Conservation (phyloP, 768 basidiomycete genomes). For the Dictyophora rubrovolvata region DNA sequence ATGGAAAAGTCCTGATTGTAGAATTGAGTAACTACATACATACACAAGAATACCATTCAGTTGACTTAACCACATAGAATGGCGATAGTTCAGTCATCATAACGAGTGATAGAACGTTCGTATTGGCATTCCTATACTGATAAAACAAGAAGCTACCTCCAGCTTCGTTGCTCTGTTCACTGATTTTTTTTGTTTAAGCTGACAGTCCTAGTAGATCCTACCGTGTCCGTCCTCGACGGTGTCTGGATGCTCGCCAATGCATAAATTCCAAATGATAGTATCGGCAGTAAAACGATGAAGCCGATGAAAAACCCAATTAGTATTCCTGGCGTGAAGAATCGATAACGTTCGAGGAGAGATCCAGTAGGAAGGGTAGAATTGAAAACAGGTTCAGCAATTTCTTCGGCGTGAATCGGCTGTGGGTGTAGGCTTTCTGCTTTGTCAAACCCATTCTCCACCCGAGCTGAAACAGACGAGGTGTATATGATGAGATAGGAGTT, state of each 20-base stretch:
- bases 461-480: constrained; percentile 37
- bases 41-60: neutral
- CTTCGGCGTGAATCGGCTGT: constrained; percentile 27
- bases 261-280: constrained; percentile 50
- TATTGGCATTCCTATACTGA: neutral
- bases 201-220: constrained; percentile 53
- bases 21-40: neutral
- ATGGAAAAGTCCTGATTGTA: neutral
- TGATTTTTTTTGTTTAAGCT: constrained; percentile 71
- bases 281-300: constrained; percentile 59
- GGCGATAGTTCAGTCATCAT: neutral
- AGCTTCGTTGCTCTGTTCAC: constrained; percentile 25
- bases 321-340: constrained; percentile 67
- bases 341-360: constrained; percentile 64
- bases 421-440: neutral
- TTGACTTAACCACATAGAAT: too few relatives aligned
- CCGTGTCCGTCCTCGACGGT: constrained; percentile 46
- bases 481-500: constrained; percentile 60
- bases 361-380: constrained; percentile 34
- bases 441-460: constrained; percentile 21
- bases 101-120: neutral
- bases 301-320: constrained; percentile 54
- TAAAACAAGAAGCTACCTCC: neutral
- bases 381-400: constrained; percentile 14
- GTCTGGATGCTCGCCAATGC: constrained; percentile 69